A percentile compares a stretch with the other conserved stretches of the same genome.
Conservation (phyloP, 148 eudicot species). For the Rhododendron griersonianum region DNA sequence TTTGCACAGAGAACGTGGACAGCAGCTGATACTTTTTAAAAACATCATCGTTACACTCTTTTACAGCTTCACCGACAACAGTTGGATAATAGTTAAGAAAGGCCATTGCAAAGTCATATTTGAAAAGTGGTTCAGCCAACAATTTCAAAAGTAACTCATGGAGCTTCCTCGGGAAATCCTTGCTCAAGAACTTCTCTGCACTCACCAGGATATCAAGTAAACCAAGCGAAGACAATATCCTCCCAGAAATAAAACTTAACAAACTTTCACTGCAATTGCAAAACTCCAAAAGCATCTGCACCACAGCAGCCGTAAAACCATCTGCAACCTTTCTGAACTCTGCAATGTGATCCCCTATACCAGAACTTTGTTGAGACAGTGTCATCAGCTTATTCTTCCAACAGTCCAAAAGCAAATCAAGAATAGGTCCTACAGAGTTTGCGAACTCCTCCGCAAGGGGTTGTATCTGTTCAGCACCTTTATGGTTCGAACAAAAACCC, state of each 20-base stretch:
- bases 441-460: conserved; percentile 71
- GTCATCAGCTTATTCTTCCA: conserved; percentile 55
- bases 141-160: conserved; percentile 87
- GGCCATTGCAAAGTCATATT: conserved; percentile 79
- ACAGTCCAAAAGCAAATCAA: conserved; percentile 52
- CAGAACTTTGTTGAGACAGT: conserved; percentile 29
- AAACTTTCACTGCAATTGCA: conserved; percentile 85
- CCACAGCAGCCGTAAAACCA: conserved; percentile 50
- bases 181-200: conserved; percentile 68
- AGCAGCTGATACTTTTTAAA: conserved; percentile 55
- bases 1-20: conserved; percentile 81
- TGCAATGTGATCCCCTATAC: conserved; percentile 20
- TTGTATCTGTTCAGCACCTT: conserved; percentile 87
- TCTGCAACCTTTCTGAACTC: conserved; percentile 39
- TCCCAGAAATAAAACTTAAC: conserved; percentile 75
- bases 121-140: conserved; percentile 81
- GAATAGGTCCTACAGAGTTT: conserved; percentile 63
- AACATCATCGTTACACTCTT: conserved; percentile 37
- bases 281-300: conserved; percentile 75
- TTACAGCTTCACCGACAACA: conserved; percentile 53
- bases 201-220: conserved; percentile 66
- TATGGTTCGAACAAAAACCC: conserved; percentile 96
- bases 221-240: conserved; percentile 43
- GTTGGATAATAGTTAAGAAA: conserved; percentile 70
- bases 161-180: conserved; percentile 49